phyloP scores from a whole-genome alignment of 2,329 filamentous ascomycete genomes.

The Colletotrichum sp. region DNA sequence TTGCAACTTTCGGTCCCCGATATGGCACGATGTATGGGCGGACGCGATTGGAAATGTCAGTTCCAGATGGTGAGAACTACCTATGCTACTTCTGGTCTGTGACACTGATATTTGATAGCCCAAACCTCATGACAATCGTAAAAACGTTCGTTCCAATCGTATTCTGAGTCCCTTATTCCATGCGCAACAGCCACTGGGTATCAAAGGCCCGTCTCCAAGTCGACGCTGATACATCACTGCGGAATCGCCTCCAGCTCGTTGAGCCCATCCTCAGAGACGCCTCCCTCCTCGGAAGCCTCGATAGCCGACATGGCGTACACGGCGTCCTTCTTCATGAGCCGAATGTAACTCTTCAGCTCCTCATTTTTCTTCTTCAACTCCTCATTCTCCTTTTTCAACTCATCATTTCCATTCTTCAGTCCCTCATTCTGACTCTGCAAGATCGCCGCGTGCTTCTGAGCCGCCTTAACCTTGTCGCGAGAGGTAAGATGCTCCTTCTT shows the following conservation, averaged over 20 bases:
- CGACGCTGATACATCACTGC: neutral
- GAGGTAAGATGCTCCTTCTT: neutral
- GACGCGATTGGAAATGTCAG: neutral
- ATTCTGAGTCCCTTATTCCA: too few relatives aligned
- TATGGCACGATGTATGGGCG: neutral
- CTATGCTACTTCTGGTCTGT: neutral
- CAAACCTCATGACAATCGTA: neutral
- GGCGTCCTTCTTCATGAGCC: neutral
- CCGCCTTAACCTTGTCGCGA: neutral
- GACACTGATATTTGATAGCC: neutral
- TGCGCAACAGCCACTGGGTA: neutral
- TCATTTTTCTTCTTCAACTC: neutral
- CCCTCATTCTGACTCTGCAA: neutral
- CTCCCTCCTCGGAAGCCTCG: neutral
- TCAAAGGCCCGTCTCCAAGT: neutral
- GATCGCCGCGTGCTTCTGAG: neutral
- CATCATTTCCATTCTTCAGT: too few relatives aligned
- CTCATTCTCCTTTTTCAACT: neutral
- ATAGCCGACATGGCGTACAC: neutral
- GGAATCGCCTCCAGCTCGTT: neutral
- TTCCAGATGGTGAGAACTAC: neutral
- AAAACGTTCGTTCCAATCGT: neutral
- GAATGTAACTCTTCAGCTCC: neutral
- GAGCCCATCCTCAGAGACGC: neutral
- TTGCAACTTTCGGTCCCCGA: too few relatives aligned